A percentile compares a stretch with the other conserved stretches of the same genome.
Evolutionary conservation across 257 asterid genomes (phyloP).

Genomic region (Nicotiana otophora): DNA sequence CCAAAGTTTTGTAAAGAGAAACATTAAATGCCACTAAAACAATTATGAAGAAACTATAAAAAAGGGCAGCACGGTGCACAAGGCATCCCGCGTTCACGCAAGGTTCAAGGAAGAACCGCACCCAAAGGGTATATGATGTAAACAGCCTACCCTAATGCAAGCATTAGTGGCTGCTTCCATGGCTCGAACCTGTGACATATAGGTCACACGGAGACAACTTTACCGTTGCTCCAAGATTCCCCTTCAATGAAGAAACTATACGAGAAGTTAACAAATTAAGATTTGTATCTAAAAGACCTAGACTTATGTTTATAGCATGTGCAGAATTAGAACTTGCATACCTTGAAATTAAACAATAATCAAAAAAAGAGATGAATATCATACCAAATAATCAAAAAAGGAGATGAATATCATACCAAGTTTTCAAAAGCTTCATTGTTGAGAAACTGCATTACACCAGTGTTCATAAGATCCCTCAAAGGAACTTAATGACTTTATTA

Average conservation of each 20-base stretch:
- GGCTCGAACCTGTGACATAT: no score
- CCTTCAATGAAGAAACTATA: neutral
- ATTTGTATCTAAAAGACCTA: neutral
- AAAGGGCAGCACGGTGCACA: no score
- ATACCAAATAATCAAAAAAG: neutral
- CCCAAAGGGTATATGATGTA: no score
- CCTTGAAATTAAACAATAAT: neutral
- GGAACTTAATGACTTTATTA: slow-evolving; percentile 67
- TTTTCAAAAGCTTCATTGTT: neutral
- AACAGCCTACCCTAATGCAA: no score
- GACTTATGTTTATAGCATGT: neutral
- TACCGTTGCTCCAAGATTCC: no score
- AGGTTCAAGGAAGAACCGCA: no score
- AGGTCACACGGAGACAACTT: no score
- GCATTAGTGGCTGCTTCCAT: no score
- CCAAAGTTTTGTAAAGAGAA: neutral
- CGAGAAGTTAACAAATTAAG: neutral
- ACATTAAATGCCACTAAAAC: neutral
- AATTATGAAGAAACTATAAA: neutral
- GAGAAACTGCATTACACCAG: neutral
- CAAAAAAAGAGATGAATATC: neutral
- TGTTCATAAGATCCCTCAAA: slow-evolving; percentile 19
- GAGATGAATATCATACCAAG: slow-evolving; percentile 1
- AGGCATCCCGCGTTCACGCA: no score
- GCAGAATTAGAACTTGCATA: neutral